Evolutionary conservation across 805 yeast species (phyloP), one percentile per base, ranked within the genome.

Genomic region (Danielia reshetovae): DNA sequence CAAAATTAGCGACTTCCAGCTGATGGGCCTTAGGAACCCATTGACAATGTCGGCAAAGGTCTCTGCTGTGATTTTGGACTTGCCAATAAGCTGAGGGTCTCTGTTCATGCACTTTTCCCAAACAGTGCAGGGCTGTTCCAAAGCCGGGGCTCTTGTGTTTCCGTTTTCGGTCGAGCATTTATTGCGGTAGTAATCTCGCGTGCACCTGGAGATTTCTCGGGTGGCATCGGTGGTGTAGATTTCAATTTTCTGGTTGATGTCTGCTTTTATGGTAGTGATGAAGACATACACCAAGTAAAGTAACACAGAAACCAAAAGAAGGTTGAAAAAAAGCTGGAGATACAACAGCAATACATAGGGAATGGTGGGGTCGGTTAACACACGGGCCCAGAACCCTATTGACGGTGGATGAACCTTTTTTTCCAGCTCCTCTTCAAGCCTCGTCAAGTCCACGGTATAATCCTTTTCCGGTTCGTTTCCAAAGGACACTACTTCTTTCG

Each of bases 61-160:
- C 52, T 81, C 88, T 0, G 94, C 94, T 30, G 88, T 79, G 36
- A 87, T 72, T 40, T 70, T 71, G 1, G 90, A 84, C 31, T 77
- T 72, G 3, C 85, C 89, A 9, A 80, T 70, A 55, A 35, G 61
- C 47, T 74, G 71, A 7, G 95, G 89, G 43, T 86, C 90, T 31
- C 79, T 62, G 47, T 79, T 76, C 88, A 86, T 85, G 56, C 98
- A 93, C 38, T 71, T 72, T 41, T 76, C 81, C 93, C 95, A 86
- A 23, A 68, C 69, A 23, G 71, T 65, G 57, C 98, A 90, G 10
- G 75, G 62, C 2, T 60, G 57, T 47, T 82, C 93, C 12, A 87
- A 56, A 0, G 86, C 88, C 0, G 95, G 96, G 0, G 79, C 89
- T 10, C 90, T 64, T 29, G 50, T 46, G 3, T 46, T 37, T 5